Percentiles rank a stretch among this genome's conserved stretches.
These are phyloP conservation scores for Mycena metata DNA, from an alignment of 768 basidiomycete species.

Conservation along the genomic window DNA sequence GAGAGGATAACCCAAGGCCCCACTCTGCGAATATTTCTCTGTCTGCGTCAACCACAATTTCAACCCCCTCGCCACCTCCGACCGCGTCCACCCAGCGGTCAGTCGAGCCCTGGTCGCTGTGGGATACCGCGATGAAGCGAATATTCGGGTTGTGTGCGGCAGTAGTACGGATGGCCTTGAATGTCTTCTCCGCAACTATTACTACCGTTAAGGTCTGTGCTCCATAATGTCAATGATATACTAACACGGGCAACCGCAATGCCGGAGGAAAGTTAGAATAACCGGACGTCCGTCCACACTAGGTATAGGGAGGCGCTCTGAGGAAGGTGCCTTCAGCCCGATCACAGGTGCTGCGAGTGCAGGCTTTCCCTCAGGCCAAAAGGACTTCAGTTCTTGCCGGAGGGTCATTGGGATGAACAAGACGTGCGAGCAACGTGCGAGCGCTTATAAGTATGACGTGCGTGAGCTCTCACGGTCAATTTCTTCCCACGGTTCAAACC, in stretches of 20 bases:
- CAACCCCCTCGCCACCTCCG: constrained; percentile 2
- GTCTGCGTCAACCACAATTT: constrained; percentile 23
- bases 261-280: constrained; percentile 23
- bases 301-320: constrained; percentile 5
- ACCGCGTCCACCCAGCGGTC: constrained; percentile 22
- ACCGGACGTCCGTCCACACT: constrained; percentile 13
- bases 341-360: neutral
- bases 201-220: neutral
- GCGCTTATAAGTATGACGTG: too few species aligned
- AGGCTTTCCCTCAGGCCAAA: constrained; percentile 8
- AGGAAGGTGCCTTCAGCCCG: constrained; percentile 22
- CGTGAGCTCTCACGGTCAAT: too few species aligned
- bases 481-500: too few species aligned
- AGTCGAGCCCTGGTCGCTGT: constrained; percentile 19
- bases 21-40: constrained; percentile 20
- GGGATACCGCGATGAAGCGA: constrained; percentile 30
- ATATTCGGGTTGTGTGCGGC: constrained; percentile 1
- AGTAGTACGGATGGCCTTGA: constrained; percentile 15
- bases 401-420: too few species aligned
- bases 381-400: constrained; percentile 26
- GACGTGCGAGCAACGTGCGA: too few species aligned
- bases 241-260: constrained; percentile 34
- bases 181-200: constrained; percentile 28
- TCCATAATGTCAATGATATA: neutral
- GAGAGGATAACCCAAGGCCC: constrained; percentile 25